Evolutionary conservation across 768 basidiomycete genomes (phyloP), one percentile per base, ranked within the genome.

Genomic region (Leccinum variicolor): DNA sequence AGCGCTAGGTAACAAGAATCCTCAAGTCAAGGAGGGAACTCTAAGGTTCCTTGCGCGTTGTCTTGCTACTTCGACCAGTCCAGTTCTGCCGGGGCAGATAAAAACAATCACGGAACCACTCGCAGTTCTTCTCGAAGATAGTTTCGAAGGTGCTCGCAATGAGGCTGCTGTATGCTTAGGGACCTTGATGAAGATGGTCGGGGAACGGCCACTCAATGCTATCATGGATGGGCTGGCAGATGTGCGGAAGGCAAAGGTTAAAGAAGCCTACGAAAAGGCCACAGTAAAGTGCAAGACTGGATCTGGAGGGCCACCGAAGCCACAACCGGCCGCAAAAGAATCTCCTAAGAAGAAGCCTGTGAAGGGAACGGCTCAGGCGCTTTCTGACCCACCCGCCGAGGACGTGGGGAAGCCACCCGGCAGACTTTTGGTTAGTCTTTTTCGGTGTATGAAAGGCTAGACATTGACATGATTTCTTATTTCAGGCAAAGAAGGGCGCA

Each of bases 101-200:
- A 94, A 97, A 65, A 80, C 86, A 1, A 73, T 97, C 23, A 84
- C 92, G 2, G 94, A 95, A 58, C 76, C 83, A 8, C 78, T 98
- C 14, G 84, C 87, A 6, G 65, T 75, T 6, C 79, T 94, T 8
- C 79, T 98, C 13, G 94, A 94, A 72, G 97, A 99, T 68, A 82
- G 90, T 11, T 87, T 84, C 60, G 96, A 92, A 69, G 90, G 90
- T 29, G 92, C 94, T 25, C 83, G 97, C 46, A 88, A 87, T 56
- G 90, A 94, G 62, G 92, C 94, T n/a, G 94, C 94, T 0, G 81
- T 81, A 39, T 90, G 87, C 64, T 77, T 99, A 33, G 97, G 96
- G 17, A 87, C 85, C 0, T 74, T 98, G 63, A 95, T 95, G 90
- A 98, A 92, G 78, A 95, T 98, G 82, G 83, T 98, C 11, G 97